phyloP scores from a whole-genome alignment of 2,329 filamentous ascomycete species.

The Phyllosticta citriasiana region DNA sequence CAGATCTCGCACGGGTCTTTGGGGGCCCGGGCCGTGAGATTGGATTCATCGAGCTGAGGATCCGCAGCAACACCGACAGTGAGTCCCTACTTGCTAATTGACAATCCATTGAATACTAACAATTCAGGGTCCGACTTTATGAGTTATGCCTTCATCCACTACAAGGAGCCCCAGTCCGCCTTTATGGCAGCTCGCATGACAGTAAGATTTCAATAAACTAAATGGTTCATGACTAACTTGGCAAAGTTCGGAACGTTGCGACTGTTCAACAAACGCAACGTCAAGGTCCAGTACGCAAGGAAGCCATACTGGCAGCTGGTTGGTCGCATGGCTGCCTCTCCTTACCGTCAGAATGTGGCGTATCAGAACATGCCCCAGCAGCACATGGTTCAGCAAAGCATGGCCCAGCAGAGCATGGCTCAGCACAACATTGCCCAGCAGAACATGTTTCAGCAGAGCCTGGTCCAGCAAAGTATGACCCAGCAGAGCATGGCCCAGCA shows the following conservation, averaged over 20 bases:
- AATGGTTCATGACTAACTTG: background rate
- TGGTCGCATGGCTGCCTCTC: background rate
- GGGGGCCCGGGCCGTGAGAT: background rate
- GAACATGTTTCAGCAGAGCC: no score
- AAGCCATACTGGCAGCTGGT: background rate
- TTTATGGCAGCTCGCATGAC: background rate
- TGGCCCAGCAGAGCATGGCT: no score
- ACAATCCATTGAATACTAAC: background rate
- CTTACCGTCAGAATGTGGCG: no score
- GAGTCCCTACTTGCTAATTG: background rate
- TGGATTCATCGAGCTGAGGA: background rate
- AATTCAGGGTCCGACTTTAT: background rate
- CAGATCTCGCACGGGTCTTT: background rate
- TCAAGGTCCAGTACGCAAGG: background rate
- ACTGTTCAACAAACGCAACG: background rate
- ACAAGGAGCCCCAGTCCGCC: background rate
- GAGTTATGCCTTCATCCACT: slow-evolving; percentile 1
- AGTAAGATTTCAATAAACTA: background rate
- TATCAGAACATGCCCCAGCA: no score
- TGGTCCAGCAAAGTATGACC: no score
- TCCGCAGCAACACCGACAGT: background rate
- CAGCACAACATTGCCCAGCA: no score
- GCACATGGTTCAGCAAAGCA: no score
- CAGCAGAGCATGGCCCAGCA: no score
- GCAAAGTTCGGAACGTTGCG: background rate